These are phyloP conservation scores for Cucumis sativus DNA, from an alignment of 306 rosid genomes.

Conservation along the genomic window DNA sequence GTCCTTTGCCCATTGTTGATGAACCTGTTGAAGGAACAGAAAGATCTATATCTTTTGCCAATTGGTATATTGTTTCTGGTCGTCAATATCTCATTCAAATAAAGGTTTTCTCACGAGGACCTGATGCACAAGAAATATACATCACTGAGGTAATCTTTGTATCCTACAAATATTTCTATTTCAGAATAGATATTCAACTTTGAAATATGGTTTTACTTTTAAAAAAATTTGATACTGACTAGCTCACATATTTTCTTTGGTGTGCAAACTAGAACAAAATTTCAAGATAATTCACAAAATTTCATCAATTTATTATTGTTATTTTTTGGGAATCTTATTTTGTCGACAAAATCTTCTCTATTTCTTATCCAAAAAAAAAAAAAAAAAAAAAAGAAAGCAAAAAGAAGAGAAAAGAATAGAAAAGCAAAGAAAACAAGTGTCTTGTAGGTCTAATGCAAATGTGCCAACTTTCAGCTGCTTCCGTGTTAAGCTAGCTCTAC, in stretches of 20 bases:
- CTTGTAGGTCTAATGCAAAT: neutral
- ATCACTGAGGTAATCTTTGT: constrained; percentile 57
- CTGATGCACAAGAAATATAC: constrained; percentile 65
- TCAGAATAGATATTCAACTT: neutral
- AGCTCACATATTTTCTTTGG: neutral
- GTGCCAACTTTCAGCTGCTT: neutral
- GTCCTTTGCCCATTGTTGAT: constrained; percentile 45
- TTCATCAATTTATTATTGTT: neutral
- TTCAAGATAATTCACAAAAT: neutral
- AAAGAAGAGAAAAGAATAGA: too few species aligned
- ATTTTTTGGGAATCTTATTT: neutral
- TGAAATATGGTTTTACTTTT: neutral
- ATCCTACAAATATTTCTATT: neutral
- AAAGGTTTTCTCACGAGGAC: constrained; percentile 60
- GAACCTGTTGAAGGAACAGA: constrained; percentile 42
- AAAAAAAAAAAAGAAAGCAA: neutral
- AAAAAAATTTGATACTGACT: neutral
- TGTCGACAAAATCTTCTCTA: neutral
- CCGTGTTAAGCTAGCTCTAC: neutral
- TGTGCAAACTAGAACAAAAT: neutral
- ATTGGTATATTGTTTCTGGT: constrained; percentile 70
- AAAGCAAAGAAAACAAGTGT: neutral
- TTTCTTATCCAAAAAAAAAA: neutral
- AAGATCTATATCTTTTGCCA: constrained; percentile 29
- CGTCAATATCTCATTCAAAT: constrained; percentile 71